Evolutionary conservation across 768 basidiomycete species (phyloP).

Genomic region (Xerocomus spinulosus): DNA sequence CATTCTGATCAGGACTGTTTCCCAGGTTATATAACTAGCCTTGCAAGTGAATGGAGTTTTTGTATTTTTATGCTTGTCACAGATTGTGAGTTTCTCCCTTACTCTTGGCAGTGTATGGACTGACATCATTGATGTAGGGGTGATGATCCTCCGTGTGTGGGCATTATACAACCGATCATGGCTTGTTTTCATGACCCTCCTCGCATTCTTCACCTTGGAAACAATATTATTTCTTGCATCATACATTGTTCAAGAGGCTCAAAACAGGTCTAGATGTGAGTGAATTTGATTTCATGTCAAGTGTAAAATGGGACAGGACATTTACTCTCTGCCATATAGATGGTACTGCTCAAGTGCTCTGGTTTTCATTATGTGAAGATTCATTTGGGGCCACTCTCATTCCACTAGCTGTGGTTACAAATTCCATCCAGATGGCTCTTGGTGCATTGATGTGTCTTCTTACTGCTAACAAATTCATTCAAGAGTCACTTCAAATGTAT

Average conservation of each 20-base stretch:
- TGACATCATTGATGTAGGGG: neutral
- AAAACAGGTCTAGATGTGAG: too few species aligned
- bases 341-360: neutral
- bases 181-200: neutral
- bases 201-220: neutral
- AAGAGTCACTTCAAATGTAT: neutral
- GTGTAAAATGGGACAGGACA: neutral
- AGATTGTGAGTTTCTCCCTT: neutral
- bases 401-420: too few species aligned
- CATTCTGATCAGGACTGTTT: too few species aligned
- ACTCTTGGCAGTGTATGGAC: neutral
- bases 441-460: neutral
- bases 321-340: neutral
- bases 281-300: neutral
- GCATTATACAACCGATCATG: neutral
- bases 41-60: too few species aligned
- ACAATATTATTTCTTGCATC: neutral
- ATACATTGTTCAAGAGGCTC: too few species aligned
- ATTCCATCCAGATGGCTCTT: neutral
- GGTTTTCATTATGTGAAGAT: neutral
- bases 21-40: too few species aligned
- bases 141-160: constrained; percentile 1
- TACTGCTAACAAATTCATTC: neutral
- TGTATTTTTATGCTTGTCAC: neutral
- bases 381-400: neutral